Percentiles rank a stretch among this genome's conserved stretches.
phyloP scores from a whole-genome alignment of 495 filamentous ascomycete species.

The Penicillium mononematosum region DNA sequence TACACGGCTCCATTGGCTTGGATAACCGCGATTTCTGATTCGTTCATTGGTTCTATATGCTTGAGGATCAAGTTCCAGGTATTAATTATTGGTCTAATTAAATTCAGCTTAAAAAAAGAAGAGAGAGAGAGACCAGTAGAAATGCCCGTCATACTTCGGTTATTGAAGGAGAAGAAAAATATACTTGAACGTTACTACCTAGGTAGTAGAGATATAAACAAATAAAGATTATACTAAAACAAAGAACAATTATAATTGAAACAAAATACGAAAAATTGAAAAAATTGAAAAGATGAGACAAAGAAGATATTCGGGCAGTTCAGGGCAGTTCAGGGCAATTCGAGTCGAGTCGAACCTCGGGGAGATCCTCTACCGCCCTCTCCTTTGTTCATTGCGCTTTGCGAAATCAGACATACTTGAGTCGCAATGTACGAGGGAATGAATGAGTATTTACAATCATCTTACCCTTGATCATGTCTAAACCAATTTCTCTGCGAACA shows the following conservation, averaged over 20 bases:
- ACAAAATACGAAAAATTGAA: neutral
- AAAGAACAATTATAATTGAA: neutral
- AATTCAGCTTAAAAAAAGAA: neutral
- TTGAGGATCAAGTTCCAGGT: neutral
- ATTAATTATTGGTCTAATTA: slow-evolving; percentile 4
- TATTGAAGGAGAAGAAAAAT: neutral
- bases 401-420: neutral
- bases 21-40: slow-evolving; percentile 7
- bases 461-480: slow-evolving; percentile 14
- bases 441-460: neutral
- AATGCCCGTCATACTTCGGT: slow-evolving; percentile 7
- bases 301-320: neutral
- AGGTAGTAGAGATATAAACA: neutral
- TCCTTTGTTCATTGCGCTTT: slow-evolving; percentile 1
- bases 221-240: neutral
- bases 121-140: neutral
- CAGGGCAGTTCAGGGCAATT: neutral
- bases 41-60: neutral
- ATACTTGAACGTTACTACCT: neutral
- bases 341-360: neutral
- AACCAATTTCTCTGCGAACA: slow-evolving; percentile 17
- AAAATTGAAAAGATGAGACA: neutral
- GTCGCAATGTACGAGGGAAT: slow-evolving; percentile 4
- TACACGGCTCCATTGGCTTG: slow-evolving; percentile 14
- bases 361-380: neutral